Evolutionary conservation across 2,329 filamentous ascomycete species (phyloP).

Genomic region (Hypoxylon sp.): DNA sequence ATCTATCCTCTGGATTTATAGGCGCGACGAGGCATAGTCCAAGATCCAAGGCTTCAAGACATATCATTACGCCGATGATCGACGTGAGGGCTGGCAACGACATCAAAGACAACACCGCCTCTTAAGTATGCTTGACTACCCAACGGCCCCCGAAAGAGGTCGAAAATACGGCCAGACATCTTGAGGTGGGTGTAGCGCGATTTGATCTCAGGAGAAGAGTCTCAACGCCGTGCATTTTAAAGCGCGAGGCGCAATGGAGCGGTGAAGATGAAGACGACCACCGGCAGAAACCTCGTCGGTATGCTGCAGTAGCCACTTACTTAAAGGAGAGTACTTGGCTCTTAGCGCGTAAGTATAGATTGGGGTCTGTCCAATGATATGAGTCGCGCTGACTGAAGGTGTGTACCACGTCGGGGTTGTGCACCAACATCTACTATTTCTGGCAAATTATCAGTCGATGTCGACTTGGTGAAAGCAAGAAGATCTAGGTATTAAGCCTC

Average conservation of each 20-base stretch:
- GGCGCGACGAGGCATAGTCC: not conserved
- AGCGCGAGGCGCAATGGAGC: constrained; percentile 30
- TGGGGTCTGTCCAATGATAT: constrained; percentile 35
- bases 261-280: constrained; percentile 28
- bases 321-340: constrained; percentile 14
- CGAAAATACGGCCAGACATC: constrained; percentile 20
- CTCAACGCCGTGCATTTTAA: constrained; percentile 24
- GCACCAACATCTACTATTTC: constrained; percentile 36
- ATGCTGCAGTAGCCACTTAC: constrained; percentile 14
- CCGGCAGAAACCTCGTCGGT: constrained; percentile 23
- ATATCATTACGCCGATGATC: constrained; percentile 18
- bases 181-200: constrained; percentile 36
- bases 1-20: constrained; percentile 32
- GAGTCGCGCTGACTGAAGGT: constrained; percentile 20
- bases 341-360: constrained; percentile 14
- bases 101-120: constrained; percentile 5
- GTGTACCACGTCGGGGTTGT: constrained; percentile 15
- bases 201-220: constrained; percentile 32
- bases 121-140: constrained; percentile 22
- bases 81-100: constrained; percentile 8
- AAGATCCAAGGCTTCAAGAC: not conserved
- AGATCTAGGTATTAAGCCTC: constrained; percentile 16
- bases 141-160: constrained; percentile 42
- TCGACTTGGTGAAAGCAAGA: not conserved
- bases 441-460: constrained; percentile 22